phyloP scores from a whole-genome alignment of 352 stramenopile genomes.

The Phytophthora brassicae region DNA sequence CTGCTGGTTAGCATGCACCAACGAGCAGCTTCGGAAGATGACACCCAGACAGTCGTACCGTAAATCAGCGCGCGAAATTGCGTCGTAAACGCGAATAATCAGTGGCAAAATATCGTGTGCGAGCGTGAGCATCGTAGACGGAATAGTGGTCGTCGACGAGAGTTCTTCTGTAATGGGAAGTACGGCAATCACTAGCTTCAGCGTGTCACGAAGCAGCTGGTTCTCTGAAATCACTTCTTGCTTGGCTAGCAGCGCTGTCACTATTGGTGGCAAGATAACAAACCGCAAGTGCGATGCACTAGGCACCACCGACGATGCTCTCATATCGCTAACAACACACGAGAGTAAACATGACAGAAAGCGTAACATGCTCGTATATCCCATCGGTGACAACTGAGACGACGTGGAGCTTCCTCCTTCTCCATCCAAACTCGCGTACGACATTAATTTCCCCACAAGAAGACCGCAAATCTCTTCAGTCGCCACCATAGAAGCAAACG shows the following conservation, averaged over 20 bases:
- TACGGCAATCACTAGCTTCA: constrained; percentile 58
- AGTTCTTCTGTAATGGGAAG: constrained; percentile 44
- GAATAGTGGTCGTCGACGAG: constrained; percentile 16
- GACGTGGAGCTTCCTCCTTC: background rate
- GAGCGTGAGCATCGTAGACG: constrained; percentile 33
- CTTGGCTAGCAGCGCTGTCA: constrained; percentile 45
- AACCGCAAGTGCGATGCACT: constrained; percentile 42
- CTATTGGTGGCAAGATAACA: constrained; percentile 42
- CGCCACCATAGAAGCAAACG: constrained; percentile 44
- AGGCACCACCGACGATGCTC: background rate
- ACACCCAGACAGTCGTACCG: constrained; percentile 60
- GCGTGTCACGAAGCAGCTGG: constrained; percentile 48
- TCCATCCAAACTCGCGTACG: constrained; percentile 25
- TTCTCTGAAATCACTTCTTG: constrained; percentile 48
- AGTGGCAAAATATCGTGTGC: constrained; percentile 47
- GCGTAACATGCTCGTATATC: constrained; percentile 45
- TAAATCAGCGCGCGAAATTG: constrained; percentile 46
- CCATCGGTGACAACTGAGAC: constrained; percentile 26
- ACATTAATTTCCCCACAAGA: constrained; percentile 36
- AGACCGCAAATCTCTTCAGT: constrained; percentile 43
- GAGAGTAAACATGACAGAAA: constrained; percentile 47
- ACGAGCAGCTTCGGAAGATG: constrained; percentile 47
- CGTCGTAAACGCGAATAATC: constrained; percentile 60
- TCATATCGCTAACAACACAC: constrained; percentile 26
- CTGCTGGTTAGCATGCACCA: constrained; percentile 38